Conservation (phyloP, 2,329 filamentous ascomycete species). For the Alternaria sp. region DNA sequence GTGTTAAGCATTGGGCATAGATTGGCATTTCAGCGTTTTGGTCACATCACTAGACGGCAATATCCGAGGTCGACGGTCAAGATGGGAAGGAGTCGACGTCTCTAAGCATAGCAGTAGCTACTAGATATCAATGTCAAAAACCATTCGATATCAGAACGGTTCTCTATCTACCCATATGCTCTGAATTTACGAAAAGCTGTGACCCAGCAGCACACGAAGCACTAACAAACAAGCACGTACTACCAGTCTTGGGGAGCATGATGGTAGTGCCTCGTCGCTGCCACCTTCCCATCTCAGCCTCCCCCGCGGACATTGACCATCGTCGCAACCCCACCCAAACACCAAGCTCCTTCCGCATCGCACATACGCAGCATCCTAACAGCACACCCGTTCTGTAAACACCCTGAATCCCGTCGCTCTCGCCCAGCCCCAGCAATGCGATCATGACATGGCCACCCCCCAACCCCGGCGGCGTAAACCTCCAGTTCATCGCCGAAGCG, state of each 20-base stretch:
- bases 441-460: conserved; percentile 3
- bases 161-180: background rate
- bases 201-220: background rate
- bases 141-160: background rate
- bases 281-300: conserved; percentile 30
- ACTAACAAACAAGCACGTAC: background rate
- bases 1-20: conserved; percentile 8
- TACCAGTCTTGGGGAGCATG: background rate
- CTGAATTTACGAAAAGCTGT: background rate
- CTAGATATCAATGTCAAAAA: background rate
- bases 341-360: background rate
- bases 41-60: conserved; percentile 15
- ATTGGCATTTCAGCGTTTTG: conserved; percentile 13
- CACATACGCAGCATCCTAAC: background rate
- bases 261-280: background rate
- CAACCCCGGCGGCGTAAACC: background rate
- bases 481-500: background rate
- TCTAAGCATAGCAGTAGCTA: background rate
- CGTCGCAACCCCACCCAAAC: conserved; percentile 6
- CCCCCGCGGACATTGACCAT: conserved; percentile 23
- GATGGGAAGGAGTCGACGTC: background rate
- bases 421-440: conserved; percentile 2
- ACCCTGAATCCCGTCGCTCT: background rate
- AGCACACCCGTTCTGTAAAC: background rate
- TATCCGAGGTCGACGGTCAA: background rate